Evolutionary conservation across 805 yeast genomes (phyloP).

Genomic region (Candida verbasci): DNA sequence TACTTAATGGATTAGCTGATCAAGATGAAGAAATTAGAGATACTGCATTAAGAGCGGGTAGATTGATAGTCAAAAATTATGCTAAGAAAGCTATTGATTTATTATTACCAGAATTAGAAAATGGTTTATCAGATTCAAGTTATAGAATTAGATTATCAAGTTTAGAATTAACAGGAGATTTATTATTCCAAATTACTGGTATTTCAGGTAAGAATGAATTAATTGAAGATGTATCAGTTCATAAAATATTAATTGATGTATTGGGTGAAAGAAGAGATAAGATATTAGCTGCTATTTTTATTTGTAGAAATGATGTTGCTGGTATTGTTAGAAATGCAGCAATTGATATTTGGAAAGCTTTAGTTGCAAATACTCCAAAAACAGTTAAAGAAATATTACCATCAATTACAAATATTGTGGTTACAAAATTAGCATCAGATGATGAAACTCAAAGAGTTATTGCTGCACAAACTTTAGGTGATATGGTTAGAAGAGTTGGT

Average conservation of each 20-base stretch:
- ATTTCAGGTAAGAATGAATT: conserved; percentile 73
- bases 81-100: conserved; percentile 91
- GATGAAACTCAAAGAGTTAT: conserved; percentile 76
- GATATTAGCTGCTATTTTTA: conserved; percentile 77
- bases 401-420: conserved; percentile 71
- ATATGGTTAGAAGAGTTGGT: conserved; percentile 90
- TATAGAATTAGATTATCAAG: conserved; percentile 89
- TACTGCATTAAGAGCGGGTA: conserved; percentile 86
- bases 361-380: conserved; percentile 93
- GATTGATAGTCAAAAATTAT: conserved; percentile 84
- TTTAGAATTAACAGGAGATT: conserved; percentile 92
- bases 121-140: conserved; percentile 76
- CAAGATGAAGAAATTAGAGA: conserved; percentile 81
- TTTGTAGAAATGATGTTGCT: conserved; percentile 89
- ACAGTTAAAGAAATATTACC: conserved; percentile 91
- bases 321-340: conserved; percentile 86
- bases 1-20: conserved; percentile 88
- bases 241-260: conserved; percentile 63
- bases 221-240: conserved; percentile 55
- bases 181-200: conserved; percentile 91
- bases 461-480: conserved; percentile 93
- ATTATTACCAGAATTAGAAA: conserved; percentile 88
- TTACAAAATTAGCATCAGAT: conserved; percentile 76
- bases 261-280: conserved; percentile 92
- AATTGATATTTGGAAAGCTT: conserved; percentile 92